phyloP scores from a whole-genome alignment of 2,329 filamentous ascomycete species.

The Lasiodiplodia gonubiensis region DNA sequence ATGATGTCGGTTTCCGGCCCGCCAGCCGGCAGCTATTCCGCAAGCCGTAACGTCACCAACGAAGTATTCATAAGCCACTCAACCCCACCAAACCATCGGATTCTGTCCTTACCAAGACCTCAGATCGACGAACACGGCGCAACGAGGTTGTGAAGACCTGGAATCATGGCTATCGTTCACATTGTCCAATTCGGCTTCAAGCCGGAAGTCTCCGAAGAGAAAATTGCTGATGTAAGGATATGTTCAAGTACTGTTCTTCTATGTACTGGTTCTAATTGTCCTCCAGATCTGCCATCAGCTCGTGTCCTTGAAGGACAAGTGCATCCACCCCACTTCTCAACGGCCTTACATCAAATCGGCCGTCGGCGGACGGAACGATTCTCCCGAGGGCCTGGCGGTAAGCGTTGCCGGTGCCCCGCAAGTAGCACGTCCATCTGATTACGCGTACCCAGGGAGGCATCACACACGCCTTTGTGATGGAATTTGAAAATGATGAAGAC shows the following conservation, averaged over 20 bases:
- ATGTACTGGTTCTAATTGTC: constrained; percentile 16
- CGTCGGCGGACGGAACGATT: constrained; percentile 67
- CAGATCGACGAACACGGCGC: no score
- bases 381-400: constrained; percentile 66
- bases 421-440: not conserved
- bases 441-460: constrained; percentile 57
- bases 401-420: constrained; percentile 5
- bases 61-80: not conserved
- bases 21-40: not conserved
- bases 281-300: constrained; percentile 62
- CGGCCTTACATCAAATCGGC: constrained; percentile 65
- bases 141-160: not conserved
- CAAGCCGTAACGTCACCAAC: not conserved
- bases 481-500: constrained; percentile 69
- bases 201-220: constrained; percentile 52
- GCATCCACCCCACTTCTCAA: constrained; percentile 64
- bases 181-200: constrained; percentile 73
- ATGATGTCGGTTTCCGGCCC: constrained; percentile 19
- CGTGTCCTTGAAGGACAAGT: constrained; percentile 62
- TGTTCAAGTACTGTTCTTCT: constrained; percentile 8
- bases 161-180: constrained; percentile 68
- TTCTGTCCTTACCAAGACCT: not conserved
- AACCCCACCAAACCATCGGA: constrained; percentile 8
- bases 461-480: constrained; percentile 71
- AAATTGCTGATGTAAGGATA: constrained; percentile 61